A percentile compares a stretch with the other conserved stretches of the same genome.
These are phyloP conservation scores for Candida hungchunana DNA, from an alignment of 805 yeast genomes.

Conservation along the genomic window DNA sequence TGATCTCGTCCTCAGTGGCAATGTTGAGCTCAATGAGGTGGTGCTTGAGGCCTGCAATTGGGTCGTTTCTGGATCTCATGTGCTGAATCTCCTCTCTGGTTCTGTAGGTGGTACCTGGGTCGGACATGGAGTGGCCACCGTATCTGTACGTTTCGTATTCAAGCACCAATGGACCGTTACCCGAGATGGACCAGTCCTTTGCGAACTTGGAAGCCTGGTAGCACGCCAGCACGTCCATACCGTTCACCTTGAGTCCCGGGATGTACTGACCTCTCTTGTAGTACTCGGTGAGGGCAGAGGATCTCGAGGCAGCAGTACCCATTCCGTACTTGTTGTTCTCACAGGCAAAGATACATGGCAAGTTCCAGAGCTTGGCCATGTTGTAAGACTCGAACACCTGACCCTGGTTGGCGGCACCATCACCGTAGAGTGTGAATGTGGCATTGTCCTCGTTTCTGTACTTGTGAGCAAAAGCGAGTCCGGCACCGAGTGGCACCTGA, in stretches of 20 bases:
- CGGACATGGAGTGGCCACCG: constrained; percentile 99
- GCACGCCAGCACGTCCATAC: constrained; percentile 95
- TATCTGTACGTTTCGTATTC: constrained; percentile 99
- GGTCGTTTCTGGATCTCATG: constrained; percentile 98
- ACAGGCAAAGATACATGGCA: constrained; percentile 93
- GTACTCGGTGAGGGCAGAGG: constrained; percentile 94
- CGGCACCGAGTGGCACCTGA: constrained; percentile 97
- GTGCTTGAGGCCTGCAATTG: constrained; percentile 92
- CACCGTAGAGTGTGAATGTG: constrained; percentile 91
- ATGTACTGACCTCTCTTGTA: constrained; percentile 99
- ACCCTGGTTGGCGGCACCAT: constrained; percentile 99
- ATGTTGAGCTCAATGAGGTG: constrained; percentile 76
- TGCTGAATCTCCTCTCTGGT: constrained; percentile 99
- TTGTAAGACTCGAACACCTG: constrained; percentile 97
- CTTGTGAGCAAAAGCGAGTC: constrained; percentile 97
- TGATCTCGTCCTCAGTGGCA: constrained; percentile 93
- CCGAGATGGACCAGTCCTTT: constrained; percentile 89
- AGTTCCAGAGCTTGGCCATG: constrained; percentile 98
- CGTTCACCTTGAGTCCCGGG: constrained; percentile 97
- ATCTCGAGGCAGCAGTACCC: constrained; percentile 98
- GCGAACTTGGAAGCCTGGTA: constrained; percentile 97
- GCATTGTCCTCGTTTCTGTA: constrained; percentile 79
- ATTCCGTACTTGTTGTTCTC: constrained; percentile 99
- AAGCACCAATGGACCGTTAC: constrained; percentile 93
- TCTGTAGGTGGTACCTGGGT: constrained; percentile 99